phyloP scores from a whole-genome alignment of 306 rosid genomes.

The Amphicarpaea edgeworthii region DNA sequence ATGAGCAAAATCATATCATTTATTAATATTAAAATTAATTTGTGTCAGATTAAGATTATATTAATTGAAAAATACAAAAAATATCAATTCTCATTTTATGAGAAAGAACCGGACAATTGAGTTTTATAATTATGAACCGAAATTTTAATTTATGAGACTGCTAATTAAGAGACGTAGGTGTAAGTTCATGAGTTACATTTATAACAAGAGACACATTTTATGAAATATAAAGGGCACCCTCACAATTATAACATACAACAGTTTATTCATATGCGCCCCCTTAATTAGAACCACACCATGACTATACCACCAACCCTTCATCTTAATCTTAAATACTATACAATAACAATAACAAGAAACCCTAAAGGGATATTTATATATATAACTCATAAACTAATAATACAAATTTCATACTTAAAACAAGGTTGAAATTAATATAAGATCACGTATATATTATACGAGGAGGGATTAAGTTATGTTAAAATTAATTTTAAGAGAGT shows the following conservation, averaged over 20 bases:
- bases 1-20: background rate
- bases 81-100: background rate
- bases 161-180: background rate
- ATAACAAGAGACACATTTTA: slow-evolving; percentile 3
- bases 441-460: slow-evolving; percentile 35
- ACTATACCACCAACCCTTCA: slow-evolving; percentile 14
- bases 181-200: slow-evolving; percentile 11
- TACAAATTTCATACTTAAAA: background rate
- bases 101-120: background rate
- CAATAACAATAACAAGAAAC: slow-evolving; percentile 30
- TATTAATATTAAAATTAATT: background rate
- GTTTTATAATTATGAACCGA: background rate
- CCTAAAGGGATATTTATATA: slow-evolving; percentile 34
- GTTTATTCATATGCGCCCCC: background rate
- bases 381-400: background rate
- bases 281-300: slow-evolving; percentile 11
- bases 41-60: background rate
- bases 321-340: slow-evolving; percentile 32
- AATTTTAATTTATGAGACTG: background rate
- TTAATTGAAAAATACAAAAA: background rate
- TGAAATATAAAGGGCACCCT: slow-evolving; percentile 19
- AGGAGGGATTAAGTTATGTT: too few species aligned
- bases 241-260: background rate
- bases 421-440: background rate
- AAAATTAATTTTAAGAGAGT: too few species aligned